Evolutionary conservation across 2,329 filamentous ascomycete species (phyloP).

Genomic region (Pseudogymnoascus sp.): DNA sequence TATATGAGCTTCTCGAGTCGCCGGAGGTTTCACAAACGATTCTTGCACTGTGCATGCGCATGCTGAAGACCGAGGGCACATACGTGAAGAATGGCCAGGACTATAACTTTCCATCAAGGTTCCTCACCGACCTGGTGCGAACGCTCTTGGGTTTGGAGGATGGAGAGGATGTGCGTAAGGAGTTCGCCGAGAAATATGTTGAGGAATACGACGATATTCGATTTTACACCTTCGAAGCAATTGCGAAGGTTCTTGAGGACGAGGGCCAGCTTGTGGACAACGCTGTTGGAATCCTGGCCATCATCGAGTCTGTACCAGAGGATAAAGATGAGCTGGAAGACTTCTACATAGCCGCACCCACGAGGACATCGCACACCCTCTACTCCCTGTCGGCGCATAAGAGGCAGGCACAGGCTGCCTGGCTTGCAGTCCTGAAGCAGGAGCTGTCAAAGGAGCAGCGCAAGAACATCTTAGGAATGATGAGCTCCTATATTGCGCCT

Average conservation of each 20-base stretch:
- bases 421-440: slow-evolving; percentile 67
- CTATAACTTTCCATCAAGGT: slow-evolving; percentile 59
- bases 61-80: slow-evolving; percentile 71
- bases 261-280: slow-evolving; percentile 39
- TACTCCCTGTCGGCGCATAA: slow-evolving; percentile 63
- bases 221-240: slow-evolving; percentile 68
- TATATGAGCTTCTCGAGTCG: slow-evolving; percentile 52
- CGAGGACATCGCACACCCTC: slow-evolving; percentile 59
- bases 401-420: slow-evolving; percentile 74
- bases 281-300: slow-evolving; percentile 53
- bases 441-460: slow-evolving; percentile 63
- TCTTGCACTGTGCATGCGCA: slow-evolving; percentile 71
- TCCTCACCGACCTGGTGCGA: slow-evolving; percentile 57
- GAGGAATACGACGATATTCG: slow-evolving; percentile 76
- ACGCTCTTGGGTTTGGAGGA: slow-evolving; percentile 50
- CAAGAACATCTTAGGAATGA: slow-evolving; percentile 67
- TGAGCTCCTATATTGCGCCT: slow-evolving; percentile 71
- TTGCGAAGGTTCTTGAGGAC: slow-evolving; percentile 49
- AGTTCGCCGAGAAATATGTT: slow-evolving; percentile 71
- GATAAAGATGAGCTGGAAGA: slow-evolving; percentile 57
- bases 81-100: slow-evolving; percentile 52
- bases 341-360: slow-evolving; percentile 57
- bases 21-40: slow-evolving; percentile 61
- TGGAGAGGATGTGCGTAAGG: slow-evolving; percentile 51
- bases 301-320: slow-evolving; percentile 62